Evolutionary conservation across 371 early-diverging fungal species (phyloP).

Genomic region (Syncephalastrum sp.): DNA sequence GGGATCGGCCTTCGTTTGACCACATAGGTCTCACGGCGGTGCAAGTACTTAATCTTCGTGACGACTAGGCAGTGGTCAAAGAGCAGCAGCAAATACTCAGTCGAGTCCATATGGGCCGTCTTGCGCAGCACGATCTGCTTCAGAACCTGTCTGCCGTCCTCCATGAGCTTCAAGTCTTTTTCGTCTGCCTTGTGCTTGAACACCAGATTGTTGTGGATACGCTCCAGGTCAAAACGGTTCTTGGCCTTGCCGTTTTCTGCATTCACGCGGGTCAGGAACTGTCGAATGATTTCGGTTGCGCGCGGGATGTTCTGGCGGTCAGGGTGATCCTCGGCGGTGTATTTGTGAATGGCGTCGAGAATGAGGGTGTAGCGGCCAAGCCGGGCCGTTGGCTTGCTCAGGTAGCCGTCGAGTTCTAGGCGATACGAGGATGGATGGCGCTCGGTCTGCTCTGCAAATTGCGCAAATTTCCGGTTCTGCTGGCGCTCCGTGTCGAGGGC

Average conservation of each 20-base stretch:
- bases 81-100: slow-evolving; percentile 58
- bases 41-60: slow-evolving; percentile 31
- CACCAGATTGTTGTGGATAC: slow-evolving; percentile 38
- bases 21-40: slow-evolving; percentile 30
- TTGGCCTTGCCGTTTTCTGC: slow-evolving; percentile 37
- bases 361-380: slow-evolving; percentile 87
- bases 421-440: slow-evolving; percentile 59
- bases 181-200: slow-evolving; percentile 46
- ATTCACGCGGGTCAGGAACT: slow-evolving; percentile 62
- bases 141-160: slow-evolving; percentile 27
- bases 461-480: slow-evolving; percentile 33
- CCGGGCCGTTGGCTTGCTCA: slow-evolving; percentile 83
- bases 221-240: slow-evolving; percentile 40
- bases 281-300: slow-evolving; percentile 71
- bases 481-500: slow-evolving; percentile 35
- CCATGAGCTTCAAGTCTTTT: slow-evolving; percentile 36
- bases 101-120: slow-evolving; percentile 53
- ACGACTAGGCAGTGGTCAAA: slow-evolving; percentile 44
- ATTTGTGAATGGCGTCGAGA: slow-evolving; percentile 85
- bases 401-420: slow-evolving; percentile 77
- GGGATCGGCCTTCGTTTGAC: slow-evolving; percentile 67
- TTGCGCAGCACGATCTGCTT: slow-evolving; percentile 47
- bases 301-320: slow-evolving; percentile 76
- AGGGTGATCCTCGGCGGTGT: slow-evolving; percentile 76
- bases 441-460: slow-evolving; percentile 41